Evolutionary conservation across 139 green algal species (phyloP), one percentile per base, ranked within the genome.

Genomic region (Coelastrella sp.): DNA sequence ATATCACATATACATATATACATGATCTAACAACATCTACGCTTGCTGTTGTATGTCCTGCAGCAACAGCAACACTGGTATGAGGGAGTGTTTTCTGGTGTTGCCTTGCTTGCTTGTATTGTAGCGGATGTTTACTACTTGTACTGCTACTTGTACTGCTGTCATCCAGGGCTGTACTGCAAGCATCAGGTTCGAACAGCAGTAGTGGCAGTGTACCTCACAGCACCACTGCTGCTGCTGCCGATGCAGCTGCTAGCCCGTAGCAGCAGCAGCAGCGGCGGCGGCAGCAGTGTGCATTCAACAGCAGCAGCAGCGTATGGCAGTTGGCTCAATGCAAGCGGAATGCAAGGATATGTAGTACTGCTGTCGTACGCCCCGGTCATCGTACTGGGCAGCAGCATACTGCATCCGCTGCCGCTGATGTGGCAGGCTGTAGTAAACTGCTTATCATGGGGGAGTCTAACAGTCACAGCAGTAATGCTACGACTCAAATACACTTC

Each of bases 321-420:
- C n/a, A n/a, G n/a, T n/a, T n/a, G n/a, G n/a, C n/a, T n/a, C n/a
- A n/a, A n/a, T n/a, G n/a, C n/a, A n/a, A n/a, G n/a, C n/a, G n/a
- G n/a, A n/a, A n/a, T n/a, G n/a, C n/a, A n/a, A n/a, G n/a, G n/a
- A n/a, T n/a, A n/a, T n/a, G n/a, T n/a, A 23, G 41, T 32, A 13
- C 40, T 79, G 40, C 71, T 63, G 41, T 21, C 71, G 5, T 63
- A 62, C n/a, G 71, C 71, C 37, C 35, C 71, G 23, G 41, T 63
- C 8, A 37, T 63, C 4, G 71, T 79, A 6, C 15, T 62, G 41
- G 7, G 62, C 13, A 35, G 51, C 71, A 79, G 30, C 19, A 19
- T 40, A 37, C 40, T 79, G 25, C 71, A 79, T n/a, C 71, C 71
- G n/a, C 32, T 79, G 71, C 71, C 71, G 40, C 41, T 79, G 40